Evolutionary conservation across 805 yeast species (phyloP).

Genomic region (Hanseniaspora mollemarum): DNA sequence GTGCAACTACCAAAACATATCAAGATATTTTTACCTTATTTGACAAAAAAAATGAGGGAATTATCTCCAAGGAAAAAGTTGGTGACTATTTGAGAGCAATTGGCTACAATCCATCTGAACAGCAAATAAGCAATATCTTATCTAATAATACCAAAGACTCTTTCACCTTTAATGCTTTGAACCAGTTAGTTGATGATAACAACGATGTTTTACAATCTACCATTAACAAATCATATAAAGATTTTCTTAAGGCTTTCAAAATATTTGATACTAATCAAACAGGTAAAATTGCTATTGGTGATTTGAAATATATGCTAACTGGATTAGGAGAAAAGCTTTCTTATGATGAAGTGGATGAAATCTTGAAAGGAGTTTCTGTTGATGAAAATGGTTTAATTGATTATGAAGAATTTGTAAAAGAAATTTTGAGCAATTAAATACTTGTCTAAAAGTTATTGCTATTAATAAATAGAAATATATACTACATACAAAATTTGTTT

Average conservation of each 20-base stretch:
- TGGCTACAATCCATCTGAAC: slow-evolving; percentile 94
- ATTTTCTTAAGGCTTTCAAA: slow-evolving; percentile 90
- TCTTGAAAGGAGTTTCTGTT: slow-evolving; percentile 87
- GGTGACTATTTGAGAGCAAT: slow-evolving; percentile 94
- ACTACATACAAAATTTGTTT: background rate
- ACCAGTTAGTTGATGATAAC: slow-evolving; percentile 22
- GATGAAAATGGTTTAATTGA: slow-evolving; percentile 91
- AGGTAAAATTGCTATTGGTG: slow-evolving; percentile 95
- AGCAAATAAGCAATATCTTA: slow-evolving; percentile 24
- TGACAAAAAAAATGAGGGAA: slow-evolving; percentile 91
- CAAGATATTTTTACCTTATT: slow-evolving; percentile 94
- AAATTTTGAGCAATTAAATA: slow-evolving; percentile 71
- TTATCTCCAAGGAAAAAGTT: slow-evolving; percentile 67
- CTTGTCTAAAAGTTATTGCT: background rate
- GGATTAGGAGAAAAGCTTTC: slow-evolving; percentile 89
- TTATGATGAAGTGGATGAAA: slow-evolving; percentile 88
- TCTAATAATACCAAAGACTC: slow-evolving; percentile 14
- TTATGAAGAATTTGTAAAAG: slow-evolving; percentile 87
- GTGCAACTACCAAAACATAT: slow-evolving; percentile 33
- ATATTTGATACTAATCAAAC: slow-evolving; percentile 93
- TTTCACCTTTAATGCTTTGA: slow-evolving; percentile 24
- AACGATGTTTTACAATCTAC: slow-evolving; percentile 26
- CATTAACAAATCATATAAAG: slow-evolving; percentile 35
- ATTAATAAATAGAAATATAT: background rate
- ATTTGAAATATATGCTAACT: slow-evolving; percentile 85